Conservation (phyloP, 2,329 filamentous ascomycete species). For the Fusarium oligoseptatum region DNA sequence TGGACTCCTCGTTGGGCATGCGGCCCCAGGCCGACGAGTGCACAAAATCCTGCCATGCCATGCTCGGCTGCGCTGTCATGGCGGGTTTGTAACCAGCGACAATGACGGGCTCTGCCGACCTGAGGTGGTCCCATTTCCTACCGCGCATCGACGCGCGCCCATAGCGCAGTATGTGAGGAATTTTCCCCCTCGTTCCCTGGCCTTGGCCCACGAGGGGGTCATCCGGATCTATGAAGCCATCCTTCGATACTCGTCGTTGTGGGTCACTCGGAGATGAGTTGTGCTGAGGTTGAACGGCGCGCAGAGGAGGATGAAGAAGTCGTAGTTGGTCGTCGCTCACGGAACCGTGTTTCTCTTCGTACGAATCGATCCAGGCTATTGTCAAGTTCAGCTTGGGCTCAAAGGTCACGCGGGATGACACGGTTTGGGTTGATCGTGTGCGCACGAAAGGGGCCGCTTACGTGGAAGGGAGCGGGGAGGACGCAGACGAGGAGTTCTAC, state of each 20-base stretch:
- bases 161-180: conserved; percentile 63
- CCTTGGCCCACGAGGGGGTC: conserved; percentile 55
- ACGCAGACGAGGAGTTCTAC: conserved; percentile 35
- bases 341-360: conserved; percentile 57
- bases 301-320: conserved; percentile 55
- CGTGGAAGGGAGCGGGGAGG: conserved; percentile 46
- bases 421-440: not conserved
- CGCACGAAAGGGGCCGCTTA: conserved; percentile 30
- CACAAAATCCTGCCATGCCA: conserved; percentile 67
- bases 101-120: conserved; percentile 71
- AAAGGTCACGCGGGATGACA: not conserved
- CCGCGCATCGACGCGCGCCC: conserved; percentile 62
- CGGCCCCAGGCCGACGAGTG: conserved; percentile 66
- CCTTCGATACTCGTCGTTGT: conserved; percentile 60
- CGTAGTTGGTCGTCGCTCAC: conserved; percentile 55
- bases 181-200: conserved; percentile 51
- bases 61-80: conserved; percentile 53
- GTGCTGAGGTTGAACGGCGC: conserved; percentile 56
- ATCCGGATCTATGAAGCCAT: conserved; percentile 61
- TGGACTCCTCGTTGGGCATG: conserved; percentile 60
- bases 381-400: conserved; percentile 17
- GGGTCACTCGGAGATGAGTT: conserved; percentile 57
- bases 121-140: conserved; percentile 71
- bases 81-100: conserved; percentile 62
- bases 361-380: conserved; percentile 63